Evolutionary conservation across 106 monocot genomes (phyloP).

Genomic region (Dendrobium catenatum): DNA sequence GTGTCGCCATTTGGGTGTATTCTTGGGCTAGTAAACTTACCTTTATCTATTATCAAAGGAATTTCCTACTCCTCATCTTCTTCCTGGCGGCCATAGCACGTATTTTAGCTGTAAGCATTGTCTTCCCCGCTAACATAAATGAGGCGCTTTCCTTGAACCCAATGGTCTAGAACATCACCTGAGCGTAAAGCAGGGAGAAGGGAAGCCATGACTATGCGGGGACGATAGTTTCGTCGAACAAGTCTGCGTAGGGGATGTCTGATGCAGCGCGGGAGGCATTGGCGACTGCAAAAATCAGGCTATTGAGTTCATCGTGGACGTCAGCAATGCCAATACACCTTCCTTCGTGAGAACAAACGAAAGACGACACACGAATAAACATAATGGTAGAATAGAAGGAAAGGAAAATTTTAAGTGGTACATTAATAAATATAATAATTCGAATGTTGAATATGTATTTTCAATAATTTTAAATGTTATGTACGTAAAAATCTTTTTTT

Average conservation of each 20-base stretch:
- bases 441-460: too few species aligned
- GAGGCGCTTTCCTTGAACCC: slow-evolving; percentile 4
- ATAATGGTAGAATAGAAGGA: too few species aligned
- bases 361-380: too few species aligned
- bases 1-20: too few species aligned
- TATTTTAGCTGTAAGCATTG: background rate
- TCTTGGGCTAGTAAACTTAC: too few species aligned
- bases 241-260: slow-evolving; percentile 5
- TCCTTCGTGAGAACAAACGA: too few species aligned
- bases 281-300: background rate
- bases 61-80: too few species aligned
- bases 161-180: slow-evolving; percentile 12
- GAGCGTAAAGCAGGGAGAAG: slow-evolving; percentile 36
- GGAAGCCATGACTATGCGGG: slow-evolving; percentile 38
- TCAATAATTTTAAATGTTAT: too few species aligned
- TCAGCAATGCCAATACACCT: slow-evolving; percentile 18
- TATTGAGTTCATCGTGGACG: slow-evolving; percentile 30
- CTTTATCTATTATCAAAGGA: too few species aligned
- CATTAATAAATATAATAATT: too few species aligned
- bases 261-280: slow-evolving; percentile 4
- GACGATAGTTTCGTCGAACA: slow-evolving; percentile 15
- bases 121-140: slow-evolving; percentile 1
- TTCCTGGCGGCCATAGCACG: slow-evolving; percentile 10
- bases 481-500: too few species aligned
- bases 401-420: too few species aligned